A percentile compares a stretch with the other conserved stretches of the same genome.
Evolutionary conservation across 1,139 yeast genomes (phyloP).

Genomic region (Pichia norvegensis): DNA sequence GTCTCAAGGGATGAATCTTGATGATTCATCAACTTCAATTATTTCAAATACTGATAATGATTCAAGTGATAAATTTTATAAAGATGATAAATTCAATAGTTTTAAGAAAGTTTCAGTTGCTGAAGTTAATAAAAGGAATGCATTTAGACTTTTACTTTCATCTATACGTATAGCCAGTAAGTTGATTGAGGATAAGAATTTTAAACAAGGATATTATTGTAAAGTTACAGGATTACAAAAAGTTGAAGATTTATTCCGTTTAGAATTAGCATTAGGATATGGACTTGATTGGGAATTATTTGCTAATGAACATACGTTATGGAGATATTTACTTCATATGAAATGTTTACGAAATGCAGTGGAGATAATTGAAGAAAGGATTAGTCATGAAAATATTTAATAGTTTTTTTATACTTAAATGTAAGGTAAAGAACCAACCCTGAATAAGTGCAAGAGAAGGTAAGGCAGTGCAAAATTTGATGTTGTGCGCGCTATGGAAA

Average conservation of each 20-base stretch:
- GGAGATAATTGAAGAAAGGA: neutral
- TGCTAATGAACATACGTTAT: slow-evolving; percentile 23
- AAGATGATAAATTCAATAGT: neutral
- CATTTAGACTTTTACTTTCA: slow-evolving; percentile 25
- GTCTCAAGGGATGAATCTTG: neutral
- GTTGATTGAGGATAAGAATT: slow-evolving; percentile 29
- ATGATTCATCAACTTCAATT: neutral
- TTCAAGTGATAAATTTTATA: neutral
- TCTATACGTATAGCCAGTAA: slow-evolving; percentile 25
- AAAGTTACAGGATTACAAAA: slow-evolving; percentile 28
- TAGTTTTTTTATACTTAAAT: too few relatives aligned
- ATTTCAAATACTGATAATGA: neutral
- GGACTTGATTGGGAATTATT: slow-evolving; percentile 28
- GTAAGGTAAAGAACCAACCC: neutral
- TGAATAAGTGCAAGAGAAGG: neutral
- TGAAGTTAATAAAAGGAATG: slow-evolving; percentile 22
- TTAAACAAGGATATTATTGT: slow-evolving; percentile 27
- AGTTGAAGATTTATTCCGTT: slow-evolving; percentile 22
- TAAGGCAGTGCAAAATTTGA: neutral
- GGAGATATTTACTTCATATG: slow-evolving; percentile 12
- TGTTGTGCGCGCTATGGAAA: neutral
- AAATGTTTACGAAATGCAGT: slow-evolving; percentile 4
- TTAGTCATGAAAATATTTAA: neutral
- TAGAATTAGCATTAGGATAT: slow-evolving; percentile 26
- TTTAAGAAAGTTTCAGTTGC: neutral